Percentiles rank a stretch among this genome's conserved stretches.
Conservation (phyloP, 2,329 filamentous ascomycete genomes). For the Hypoxylon sp. region DNA sequence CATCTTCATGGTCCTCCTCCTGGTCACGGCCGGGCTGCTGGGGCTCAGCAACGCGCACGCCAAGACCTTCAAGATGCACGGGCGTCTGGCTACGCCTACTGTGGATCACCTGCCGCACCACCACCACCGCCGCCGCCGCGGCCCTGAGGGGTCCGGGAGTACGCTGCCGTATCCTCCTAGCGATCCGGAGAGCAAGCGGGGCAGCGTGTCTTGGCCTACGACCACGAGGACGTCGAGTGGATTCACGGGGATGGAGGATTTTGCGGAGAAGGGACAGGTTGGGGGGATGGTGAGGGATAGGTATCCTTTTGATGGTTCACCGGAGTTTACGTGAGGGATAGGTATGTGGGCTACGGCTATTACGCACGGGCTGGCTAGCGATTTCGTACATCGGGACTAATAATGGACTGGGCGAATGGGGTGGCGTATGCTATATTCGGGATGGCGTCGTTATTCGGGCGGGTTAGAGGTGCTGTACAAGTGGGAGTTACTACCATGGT, state of each 20-base stretch:
- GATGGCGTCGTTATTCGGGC: not conserved
- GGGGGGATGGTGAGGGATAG: conserved; percentile 42
- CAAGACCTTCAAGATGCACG: conserved; percentile 66
- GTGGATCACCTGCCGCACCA: conserved; percentile 46
- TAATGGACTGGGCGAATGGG: not conserved
- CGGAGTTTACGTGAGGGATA: conserved; percentile 32
- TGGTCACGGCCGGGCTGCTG: conserved; percentile 68
- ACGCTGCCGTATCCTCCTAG: conserved; percentile 47
- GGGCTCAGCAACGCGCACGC: conserved; percentile 68
- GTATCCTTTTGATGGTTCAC: conserved; percentile 43
- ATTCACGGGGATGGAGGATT: conserved; percentile 49
- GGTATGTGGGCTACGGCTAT: not conserved
- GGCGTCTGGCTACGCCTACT: conserved; percentile 60
- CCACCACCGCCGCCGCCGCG: not conserved
- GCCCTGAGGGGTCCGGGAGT: conserved; percentile 3
- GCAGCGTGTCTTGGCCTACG: conserved; percentile 45
- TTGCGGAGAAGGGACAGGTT: conserved; percentile 50
- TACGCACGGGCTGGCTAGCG: not conserved
- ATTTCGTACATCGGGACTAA: not conserved
- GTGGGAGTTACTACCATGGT: not conserved
- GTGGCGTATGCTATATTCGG: conserved; percentile 3
- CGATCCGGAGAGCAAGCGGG: conserved; percentile 39
- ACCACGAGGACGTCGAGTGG: conserved; percentile 46
- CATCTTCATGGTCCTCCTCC: conserved; percentile 65
- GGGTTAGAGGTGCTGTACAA: not conserved